A percentile compares a stretch with the other conserved stretches of the same genome.
Conservation (phyloP, 495 filamentous ascomycete genomes). For the Xylaria bambusicola region DNA sequence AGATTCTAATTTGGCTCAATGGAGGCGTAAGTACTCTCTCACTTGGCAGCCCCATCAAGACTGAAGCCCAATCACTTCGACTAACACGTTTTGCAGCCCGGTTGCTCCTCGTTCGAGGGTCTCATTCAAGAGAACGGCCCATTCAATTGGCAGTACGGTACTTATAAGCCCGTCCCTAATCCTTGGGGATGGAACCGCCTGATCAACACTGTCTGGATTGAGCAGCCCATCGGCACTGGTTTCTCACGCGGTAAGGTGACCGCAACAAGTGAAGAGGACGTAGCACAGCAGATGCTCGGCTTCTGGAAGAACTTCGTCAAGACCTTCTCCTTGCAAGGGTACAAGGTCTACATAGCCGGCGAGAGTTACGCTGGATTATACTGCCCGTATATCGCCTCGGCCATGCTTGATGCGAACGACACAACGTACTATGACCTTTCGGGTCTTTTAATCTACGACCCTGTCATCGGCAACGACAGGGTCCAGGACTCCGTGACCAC, state of each 20-base stretch:
- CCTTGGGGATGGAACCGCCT: constrained; percentile 68
- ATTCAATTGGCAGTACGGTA: constrained; percentile 64
- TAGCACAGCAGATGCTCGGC: constrained; percentile 68
- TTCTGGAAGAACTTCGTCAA: constrained; percentile 73
- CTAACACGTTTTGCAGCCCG: constrained; percentile 37
- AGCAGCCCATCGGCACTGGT: constrained; percentile 78
- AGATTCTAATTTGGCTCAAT: constrained; percentile 67
- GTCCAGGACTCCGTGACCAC: constrained; percentile 58
- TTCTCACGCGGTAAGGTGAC: constrained; percentile 67
- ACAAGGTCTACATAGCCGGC: constrained; percentile 69
- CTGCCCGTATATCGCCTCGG: constrained; percentile 77
- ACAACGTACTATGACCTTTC: constrained; percentile 66
- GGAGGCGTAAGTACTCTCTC: constrained; percentile 37
- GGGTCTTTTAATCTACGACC: constrained; percentile 73
- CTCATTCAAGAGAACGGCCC: constrained; percentile 69
- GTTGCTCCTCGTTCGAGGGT: constrained; percentile 67
- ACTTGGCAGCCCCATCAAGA: not conserved
- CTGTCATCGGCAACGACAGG: constrained; percentile 59
- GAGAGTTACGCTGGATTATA: constrained; percentile 77
- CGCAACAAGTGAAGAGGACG: constrained; percentile 64
- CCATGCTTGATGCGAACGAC: constrained; percentile 73
- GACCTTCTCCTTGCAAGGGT: constrained; percentile 64
- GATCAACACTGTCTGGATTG: constrained; percentile 68
- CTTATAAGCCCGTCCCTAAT: constrained; percentile 59
- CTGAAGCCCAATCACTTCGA: not conserved